phyloP scores from a whole-genome alignment of 2,329 filamentous ascomycete genomes.

The Colletotrichum orchidophilum region DNA sequence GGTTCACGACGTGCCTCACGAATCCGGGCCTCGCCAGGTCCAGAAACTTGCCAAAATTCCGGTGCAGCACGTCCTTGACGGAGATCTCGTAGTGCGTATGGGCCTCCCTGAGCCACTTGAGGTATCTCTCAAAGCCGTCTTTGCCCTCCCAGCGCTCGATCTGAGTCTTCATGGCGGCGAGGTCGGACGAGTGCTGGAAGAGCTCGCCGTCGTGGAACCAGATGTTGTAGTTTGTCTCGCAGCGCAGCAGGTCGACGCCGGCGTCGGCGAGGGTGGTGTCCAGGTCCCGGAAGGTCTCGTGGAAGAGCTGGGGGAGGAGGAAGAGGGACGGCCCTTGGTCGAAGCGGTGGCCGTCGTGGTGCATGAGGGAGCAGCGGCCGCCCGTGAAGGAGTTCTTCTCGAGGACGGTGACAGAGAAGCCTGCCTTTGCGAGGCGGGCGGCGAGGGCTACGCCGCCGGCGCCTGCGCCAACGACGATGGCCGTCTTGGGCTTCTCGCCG shows the following conservation, averaged over 20 bases:
- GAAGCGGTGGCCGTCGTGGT: conserved; percentile 72
- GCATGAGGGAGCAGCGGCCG: conserved; percentile 74
- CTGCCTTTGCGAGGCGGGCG: conserved; percentile 75
- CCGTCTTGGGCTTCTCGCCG: conserved; percentile 42
- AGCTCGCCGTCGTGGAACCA: conserved; percentile 75
- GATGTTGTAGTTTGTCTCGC: conserved; percentile 79
- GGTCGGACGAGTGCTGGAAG: conserved; percentile 73
- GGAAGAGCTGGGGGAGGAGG: conserved; percentile 76
- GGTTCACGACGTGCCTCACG: conserved; percentile 62
- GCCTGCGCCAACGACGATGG: conserved; percentile 60
- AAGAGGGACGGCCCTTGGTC: conserved; percentile 81
- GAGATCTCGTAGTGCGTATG: conserved; percentile 77
- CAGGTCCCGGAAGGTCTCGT: conserved; percentile 74
- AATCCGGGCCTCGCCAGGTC: conserved; percentile 69
- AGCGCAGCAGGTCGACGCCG: conserved; percentile 75
- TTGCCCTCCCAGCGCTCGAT: conserved; percentile 79
- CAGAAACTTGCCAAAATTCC: conserved; percentile 71
- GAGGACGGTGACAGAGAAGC: conserved; percentile 77
- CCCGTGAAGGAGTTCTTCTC: conserved; percentile 81
- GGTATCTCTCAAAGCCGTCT: conserved; percentile 75
- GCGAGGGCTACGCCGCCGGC: conserved; percentile 77
- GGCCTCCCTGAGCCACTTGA: conserved; percentile 72
- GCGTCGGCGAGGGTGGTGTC: conserved; percentile 72
- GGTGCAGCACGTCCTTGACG: conserved; percentile 70
- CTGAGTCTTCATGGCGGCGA: conserved; percentile 75